These are phyloP conservation scores for Ampelomyces quisqualis DNA, from an alignment of 2,329 filamentous ascomycete species.

Conservation along the genomic window DNA sequence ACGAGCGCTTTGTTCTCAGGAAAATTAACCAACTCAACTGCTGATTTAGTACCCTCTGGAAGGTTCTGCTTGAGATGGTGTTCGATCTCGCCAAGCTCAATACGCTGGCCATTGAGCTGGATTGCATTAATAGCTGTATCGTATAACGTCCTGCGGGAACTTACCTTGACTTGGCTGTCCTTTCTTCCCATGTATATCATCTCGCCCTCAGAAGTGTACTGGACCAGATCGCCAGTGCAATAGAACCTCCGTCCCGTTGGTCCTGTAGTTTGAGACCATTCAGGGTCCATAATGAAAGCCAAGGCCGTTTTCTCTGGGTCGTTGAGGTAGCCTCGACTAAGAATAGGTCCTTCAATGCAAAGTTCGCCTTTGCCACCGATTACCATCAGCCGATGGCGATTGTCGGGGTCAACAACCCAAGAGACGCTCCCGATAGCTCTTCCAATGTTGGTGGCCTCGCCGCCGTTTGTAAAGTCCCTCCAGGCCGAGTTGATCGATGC, in stretches of 20 bases:
- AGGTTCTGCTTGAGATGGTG: constrained; percentile 45
- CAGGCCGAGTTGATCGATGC: constrained; percentile 37
- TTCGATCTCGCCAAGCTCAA: constrained; percentile 51
- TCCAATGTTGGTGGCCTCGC: constrained; percentile 39
- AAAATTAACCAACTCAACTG: constrained; percentile 46
- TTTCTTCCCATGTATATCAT: constrained; percentile 42
- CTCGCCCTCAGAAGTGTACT: constrained; percentile 36
- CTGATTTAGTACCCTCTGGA: constrained; percentile 42
- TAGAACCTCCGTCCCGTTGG: constrained; percentile 28
- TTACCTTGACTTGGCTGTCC: constrained; percentile 40
- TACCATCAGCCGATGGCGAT: constrained; percentile 35
- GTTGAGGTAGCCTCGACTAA: constrained; percentile 40
- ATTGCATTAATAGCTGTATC: constrained; percentile 30
- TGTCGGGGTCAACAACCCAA: constrained; percentile 39
- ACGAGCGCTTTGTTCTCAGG: constrained; percentile 26
- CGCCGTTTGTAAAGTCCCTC: constrained; percentile 32
- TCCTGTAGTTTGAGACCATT: constrained; percentile 28
- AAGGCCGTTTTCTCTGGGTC: constrained; percentile 31
- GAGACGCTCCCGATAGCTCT: constrained; percentile 31
- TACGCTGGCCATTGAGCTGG: constrained; percentile 48
- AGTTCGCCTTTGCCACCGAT: constrained; percentile 40
- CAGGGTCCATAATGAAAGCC: constrained; percentile 33
- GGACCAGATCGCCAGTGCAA: constrained; percentile 38
- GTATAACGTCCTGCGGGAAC: background rate
- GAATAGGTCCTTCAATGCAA: constrained; percentile 38